Evolutionary conservation across 345 rosid genomes (phyloP).

Genomic region (Pelargonium nanum): DNA sequence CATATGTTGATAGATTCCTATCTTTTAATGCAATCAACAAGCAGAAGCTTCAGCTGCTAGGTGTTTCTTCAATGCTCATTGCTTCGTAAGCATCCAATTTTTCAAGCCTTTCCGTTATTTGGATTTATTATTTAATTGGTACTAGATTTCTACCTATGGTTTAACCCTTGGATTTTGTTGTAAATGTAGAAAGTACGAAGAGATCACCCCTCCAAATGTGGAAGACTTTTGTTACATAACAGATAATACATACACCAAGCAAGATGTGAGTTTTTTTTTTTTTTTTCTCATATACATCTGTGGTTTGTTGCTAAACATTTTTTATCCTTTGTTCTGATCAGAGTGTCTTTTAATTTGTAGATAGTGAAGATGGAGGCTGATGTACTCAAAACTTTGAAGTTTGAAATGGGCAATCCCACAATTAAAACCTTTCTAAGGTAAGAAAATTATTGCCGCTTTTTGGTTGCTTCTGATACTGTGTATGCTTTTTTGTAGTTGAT

Average conservation of each 20-base stretch:
- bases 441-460: not conserved
- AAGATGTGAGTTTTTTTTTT: slow-evolving; percentile 23
- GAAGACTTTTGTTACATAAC: slow-evolving; percentile 69
- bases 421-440: slow-evolving; percentile 46
- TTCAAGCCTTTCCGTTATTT: not conserved
- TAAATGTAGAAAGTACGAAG: slow-evolving; percentile 53
- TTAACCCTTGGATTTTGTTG: slow-evolving; percentile 6
- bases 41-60: slow-evolving; percentile 56
- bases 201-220: slow-evolving; percentile 51
- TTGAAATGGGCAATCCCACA: slow-evolving; percentile 58
- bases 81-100: slow-evolving; percentile 43
- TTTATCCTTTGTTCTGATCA: not conserved
- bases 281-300: not conserved
- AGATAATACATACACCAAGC: slow-evolving; percentile 59
- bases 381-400: slow-evolving; percentile 38
- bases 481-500: not conserved
- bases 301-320: not conserved
- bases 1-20: slow-evolving; percentile 50
- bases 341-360: slow-evolving; percentile 19
- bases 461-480: not conserved
- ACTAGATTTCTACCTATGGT: not conserved
- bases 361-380: slow-evolving; percentile 53
- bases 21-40: slow-evolving; percentile 28
- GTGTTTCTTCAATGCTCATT: slow-evolving; percentile 65
- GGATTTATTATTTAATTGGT: not conserved